Conservation (phyloP, 1,284 basidiomycete genomes). For the Rhodotorula sp. region DNA sequence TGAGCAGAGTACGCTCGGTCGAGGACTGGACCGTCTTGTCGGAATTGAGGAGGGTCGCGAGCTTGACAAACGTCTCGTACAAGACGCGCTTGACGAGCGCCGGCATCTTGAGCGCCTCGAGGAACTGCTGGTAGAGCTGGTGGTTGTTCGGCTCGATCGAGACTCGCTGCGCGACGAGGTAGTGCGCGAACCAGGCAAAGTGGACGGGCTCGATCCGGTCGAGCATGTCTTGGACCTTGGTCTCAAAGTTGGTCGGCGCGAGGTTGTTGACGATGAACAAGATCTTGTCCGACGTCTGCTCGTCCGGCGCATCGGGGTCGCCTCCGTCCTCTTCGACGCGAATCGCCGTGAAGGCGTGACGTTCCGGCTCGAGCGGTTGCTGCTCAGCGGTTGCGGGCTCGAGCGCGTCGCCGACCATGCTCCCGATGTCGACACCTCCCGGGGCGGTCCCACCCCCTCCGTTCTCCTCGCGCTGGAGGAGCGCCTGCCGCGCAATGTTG, state of each 20-base stretch:
- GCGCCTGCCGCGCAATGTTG: conserved; percentile 66
- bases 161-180: conserved; percentile 93
- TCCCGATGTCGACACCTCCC: conserved; percentile 13
- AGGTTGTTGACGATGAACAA: conserved; percentile 98
- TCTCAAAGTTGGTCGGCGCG: conserved; percentile 87
- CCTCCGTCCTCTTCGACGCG: conserved; percentile 52
- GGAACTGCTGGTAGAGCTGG: conserved; percentile 85
- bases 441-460: neutral
- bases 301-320: conserved; percentile 65
- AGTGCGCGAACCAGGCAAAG: conserved; percentile 95
- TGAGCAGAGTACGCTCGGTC: conserved; percentile 80
- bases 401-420: conserved; percentile 4
- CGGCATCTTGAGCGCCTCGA: conserved; percentile 72
- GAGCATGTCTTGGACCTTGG: conserved; percentile 78
- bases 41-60: conserved; percentile 79
- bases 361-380: conserved; percentile 39
- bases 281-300: conserved; percentile 88
- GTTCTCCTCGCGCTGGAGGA: conserved; percentile 52
- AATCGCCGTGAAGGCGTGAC: conserved; percentile 68
- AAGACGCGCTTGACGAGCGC: conserved; percentile 72
- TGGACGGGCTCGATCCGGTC: conserved; percentile 75
- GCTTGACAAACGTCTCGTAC: conserved; percentile 90
- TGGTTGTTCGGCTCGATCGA: conserved; percentile 98
- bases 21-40: conserved; percentile 83
- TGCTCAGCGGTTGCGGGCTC: neutral